Conservation (phyloP, 2,329 filamentous ascomycete genomes). For the Pleurostoma richardsiae region DNA sequence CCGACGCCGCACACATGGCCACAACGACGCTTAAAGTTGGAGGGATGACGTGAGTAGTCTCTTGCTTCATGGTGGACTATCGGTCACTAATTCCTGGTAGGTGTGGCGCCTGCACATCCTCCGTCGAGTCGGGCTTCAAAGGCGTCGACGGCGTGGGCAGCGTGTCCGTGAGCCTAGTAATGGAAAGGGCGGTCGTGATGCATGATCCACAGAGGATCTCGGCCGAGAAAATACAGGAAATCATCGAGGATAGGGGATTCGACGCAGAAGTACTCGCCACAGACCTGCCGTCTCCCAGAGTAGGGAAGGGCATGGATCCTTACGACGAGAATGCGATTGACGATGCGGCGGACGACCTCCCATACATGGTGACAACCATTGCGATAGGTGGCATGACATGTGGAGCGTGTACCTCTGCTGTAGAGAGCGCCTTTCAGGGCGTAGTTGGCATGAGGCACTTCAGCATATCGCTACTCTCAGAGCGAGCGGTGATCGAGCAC, state of each 20-base stretch:
- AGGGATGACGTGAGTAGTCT: slow-evolving; percentile 67
- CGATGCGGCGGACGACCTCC: slow-evolving; percentile 32
- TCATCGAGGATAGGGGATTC: slow-evolving; percentile 88
- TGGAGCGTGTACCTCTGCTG: slow-evolving; percentile 80
- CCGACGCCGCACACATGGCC: slow-evolving; percentile 62
- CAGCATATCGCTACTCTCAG: slow-evolving; percentile 78
- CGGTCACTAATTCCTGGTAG: slow-evolving; percentile 42
- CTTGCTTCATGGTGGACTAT: slow-evolving; percentile 3
- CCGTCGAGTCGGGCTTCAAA: slow-evolving; percentile 90
- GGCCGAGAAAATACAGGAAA: slow-evolving; percentile 72
- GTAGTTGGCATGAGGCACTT: slow-evolving; percentile 69
- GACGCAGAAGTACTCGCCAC: slow-evolving; percentile 85
- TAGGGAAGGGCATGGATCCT: slow-evolving; percentile 23
- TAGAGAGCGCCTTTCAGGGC: slow-evolving; percentile 75
- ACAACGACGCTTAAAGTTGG: slow-evolving; percentile 88
- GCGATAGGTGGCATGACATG: slow-evolving; percentile 87
- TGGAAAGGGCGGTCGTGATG: slow-evolving; percentile 91
- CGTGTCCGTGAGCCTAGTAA: slow-evolving; percentile 88
- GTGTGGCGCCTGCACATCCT: slow-evolving; percentile 91
- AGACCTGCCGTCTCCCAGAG: slow-evolving; percentile 57
- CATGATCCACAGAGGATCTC: slow-evolving; percentile 75
- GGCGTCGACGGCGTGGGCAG: slow-evolving; percentile 74
- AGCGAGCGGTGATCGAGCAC: slow-evolving; percentile 81
- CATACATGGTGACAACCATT: slow-evolving; percentile 64
- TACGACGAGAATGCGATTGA: slow-evolving; percentile 22